A percentile compares a stretch with the other conserved stretches of the same genome.
phyloP scores from a whole-genome alignment of 1,139 yeast species.

The Sugiyamaella neomexicana region DNA sequence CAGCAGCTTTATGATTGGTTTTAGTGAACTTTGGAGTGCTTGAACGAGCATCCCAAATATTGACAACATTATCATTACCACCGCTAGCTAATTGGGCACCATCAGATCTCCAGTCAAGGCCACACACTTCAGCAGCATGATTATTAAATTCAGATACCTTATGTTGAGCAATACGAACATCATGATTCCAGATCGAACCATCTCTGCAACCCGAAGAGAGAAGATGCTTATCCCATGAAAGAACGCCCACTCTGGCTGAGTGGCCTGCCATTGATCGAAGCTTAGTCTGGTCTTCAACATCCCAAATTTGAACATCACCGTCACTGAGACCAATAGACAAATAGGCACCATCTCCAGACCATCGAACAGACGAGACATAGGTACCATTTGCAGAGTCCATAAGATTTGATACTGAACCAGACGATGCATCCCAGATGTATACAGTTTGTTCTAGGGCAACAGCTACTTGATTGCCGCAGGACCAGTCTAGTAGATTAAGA shows the following conservation, averaged over 20 bases:
- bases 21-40: constrained; percentile 72
- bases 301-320: constrained; percentile 92
- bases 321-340: constrained; percentile 81
- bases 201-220: constrained; percentile 81
- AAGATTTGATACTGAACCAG: constrained; percentile 74
- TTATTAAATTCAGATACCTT: constrained; percentile 57
- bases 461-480: constrained; percentile 76
- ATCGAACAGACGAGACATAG: constrained; percentile 70
- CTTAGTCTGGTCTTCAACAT: constrained; percentile 71
- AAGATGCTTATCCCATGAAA: constrained; percentile 81
- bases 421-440: constrained; percentile 89
- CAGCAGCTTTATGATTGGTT: constrained; percentile 87
- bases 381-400: constrained; percentile 51
- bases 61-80: constrained; percentile 90
- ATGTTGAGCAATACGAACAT: constrained; percentile 86
- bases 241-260: constrained; percentile 75
- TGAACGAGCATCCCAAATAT: constrained; percentile 93
- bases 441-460: constrained; percentile 84
- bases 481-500: constrained; percentile 86
- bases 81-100: constrained; percentile 89
- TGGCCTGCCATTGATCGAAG: constrained; percentile 77
- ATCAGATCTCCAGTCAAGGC: constrained; percentile 80
- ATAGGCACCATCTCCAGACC: constrained; percentile 93
- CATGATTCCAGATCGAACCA: constrained; percentile 86
- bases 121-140: constrained; percentile 92